phyloP scores from a whole-genome alignment of 1,284 basidiomycete species.

The Irpex sp. region DNA sequence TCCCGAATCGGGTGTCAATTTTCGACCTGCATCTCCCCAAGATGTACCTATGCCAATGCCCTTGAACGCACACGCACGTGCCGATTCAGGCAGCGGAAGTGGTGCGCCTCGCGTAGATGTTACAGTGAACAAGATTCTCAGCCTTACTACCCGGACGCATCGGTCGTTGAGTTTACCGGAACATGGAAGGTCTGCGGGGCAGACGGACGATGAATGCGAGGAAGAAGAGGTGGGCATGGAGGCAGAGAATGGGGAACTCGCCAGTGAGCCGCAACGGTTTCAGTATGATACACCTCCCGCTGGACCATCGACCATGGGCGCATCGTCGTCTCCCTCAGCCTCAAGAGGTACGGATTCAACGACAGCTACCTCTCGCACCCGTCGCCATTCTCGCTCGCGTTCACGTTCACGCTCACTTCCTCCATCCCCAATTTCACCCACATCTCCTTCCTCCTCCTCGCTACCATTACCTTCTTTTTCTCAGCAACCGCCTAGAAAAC shows the following conservation, averaged over 20 bases:
- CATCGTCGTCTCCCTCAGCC: neutral
- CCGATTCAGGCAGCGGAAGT: neutral
- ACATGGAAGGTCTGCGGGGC: slow-evolving; percentile 1
- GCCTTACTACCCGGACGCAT: slow-evolving; percentile 34
- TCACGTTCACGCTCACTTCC: slow-evolving; percentile 12
- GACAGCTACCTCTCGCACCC: neutral
- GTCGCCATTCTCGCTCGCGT: slow-evolving; percentile 18
- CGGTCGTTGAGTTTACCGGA: slow-evolving; percentile 5
- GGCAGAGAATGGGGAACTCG: neutral
- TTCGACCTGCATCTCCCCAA: slow-evolving; percentile 7
- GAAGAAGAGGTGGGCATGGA: neutral
- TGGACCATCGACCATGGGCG: neutral
- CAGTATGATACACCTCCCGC: neutral
- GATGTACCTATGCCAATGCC: slow-evolving; percentile 16
- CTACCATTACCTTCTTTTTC: no score
- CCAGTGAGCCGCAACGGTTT: neutral
- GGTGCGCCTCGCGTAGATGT: slow-evolving; percentile 45
- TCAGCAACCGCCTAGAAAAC: slow-evolving; percentile 17
- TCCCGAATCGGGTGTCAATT: slow-evolving; percentile 19
- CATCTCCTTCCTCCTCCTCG: no score
- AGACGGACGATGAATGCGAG: slow-evolving; percentile 13
- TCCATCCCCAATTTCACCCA: slow-evolving; percentile 7
- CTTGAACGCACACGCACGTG: neutral
- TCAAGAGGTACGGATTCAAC: neutral
- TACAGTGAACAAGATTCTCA: slow-evolving; percentile 58